Evolutionary conservation across 306 rosid species (phyloP).

Genomic region (Lupinus albus): DNA sequence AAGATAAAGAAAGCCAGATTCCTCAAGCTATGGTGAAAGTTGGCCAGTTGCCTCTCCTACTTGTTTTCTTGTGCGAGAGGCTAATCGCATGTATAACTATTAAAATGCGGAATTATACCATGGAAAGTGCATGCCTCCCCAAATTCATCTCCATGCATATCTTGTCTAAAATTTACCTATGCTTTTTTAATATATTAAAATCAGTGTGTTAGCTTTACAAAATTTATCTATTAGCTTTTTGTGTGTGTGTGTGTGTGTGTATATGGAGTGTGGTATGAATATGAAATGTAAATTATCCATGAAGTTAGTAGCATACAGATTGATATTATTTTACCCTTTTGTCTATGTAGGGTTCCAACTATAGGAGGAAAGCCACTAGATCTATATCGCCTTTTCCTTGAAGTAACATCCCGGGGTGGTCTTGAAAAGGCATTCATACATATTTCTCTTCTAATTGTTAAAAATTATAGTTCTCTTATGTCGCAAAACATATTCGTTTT

Average conservation of each 20-base stretch:
- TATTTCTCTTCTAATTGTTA: constrained; percentile 17
- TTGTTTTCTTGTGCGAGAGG: background rate
- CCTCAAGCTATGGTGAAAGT: background rate
- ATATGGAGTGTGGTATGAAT: constrained; percentile 24
- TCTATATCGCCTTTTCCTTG: constrained; percentile 70
- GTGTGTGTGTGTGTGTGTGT: background rate
- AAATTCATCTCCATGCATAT: background rate
- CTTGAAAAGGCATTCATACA: constrained; percentile 64
- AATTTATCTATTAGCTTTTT: constrained; percentile 16
- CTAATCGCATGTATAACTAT: background rate
- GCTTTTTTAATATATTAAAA: too few species aligned
- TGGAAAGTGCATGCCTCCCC: background rate
- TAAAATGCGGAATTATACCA: background rate
- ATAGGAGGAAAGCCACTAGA: constrained; percentile 79
- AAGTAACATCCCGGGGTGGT: constrained; percentile 87
- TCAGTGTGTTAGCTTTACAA: too few species aligned
- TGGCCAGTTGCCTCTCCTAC: constrained; percentile 11
- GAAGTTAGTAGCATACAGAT: constrained; percentile 22
- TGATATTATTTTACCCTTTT: constrained; percentile 26
- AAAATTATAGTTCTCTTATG: constrained; percentile 15
- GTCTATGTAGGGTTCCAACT: constrained; percentile 62
- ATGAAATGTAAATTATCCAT: constrained; percentile 16
- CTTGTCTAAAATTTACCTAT: too few species aligned
- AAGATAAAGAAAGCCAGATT: background rate
- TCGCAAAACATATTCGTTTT: constrained; percentile 20